Base-by-base conservation (phyloP, 805 yeast genomes). In the Yarrowia sp. region DNA sequence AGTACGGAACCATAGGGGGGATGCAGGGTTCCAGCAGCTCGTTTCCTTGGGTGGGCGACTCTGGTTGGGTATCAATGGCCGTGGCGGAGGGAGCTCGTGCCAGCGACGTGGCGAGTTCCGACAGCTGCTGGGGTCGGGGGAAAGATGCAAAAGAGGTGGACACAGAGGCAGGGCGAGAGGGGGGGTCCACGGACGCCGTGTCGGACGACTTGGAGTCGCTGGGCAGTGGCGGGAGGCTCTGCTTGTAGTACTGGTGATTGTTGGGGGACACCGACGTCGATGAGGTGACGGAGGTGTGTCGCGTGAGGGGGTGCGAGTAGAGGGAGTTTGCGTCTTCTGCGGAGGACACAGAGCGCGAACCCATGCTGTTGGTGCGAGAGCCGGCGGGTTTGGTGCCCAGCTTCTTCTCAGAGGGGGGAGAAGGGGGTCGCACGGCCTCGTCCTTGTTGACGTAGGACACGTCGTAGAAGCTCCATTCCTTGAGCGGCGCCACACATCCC, bases 1-100 rank as follows among this genome's bases (percentile, higher is more conserved):
- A 46, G 44, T 67, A 72, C 8, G 67, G 67, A 19, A 50, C 56
- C 47, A 43, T 64, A 40, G 67, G 56, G 49, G 67, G 67, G n/a
- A 64, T 56, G 63, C 63, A 56, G 49, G 63, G 63, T 13, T 56
- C 63, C 13, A 33, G 15, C 19, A 40, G 30, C 13, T 43, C 50
- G 9, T 17, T 3, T 9, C 46, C 17, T 1, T 24, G 30, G 30
- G 39, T 19, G 15, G 56, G 56, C 9, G 46, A 30, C 30, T 30
- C 60, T 10, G 60, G 39, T n/a, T 33, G 24, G n/a, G 17, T 39
- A 7, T 53, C 44, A 14, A 47, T 60, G 39, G 52, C 44, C 17
- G 40, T n/a, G 33, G 65, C 7, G 12, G 64, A 14, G 8, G 50
- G 65, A 5, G 52, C 30, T 30, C 52, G 33, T 9, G 65, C 50